These are phyloP conservation scores for Bonia amplexicaulis DNA, from an alignment of 176 grass and related monocot species.

Conservation along the genomic window DNA sequence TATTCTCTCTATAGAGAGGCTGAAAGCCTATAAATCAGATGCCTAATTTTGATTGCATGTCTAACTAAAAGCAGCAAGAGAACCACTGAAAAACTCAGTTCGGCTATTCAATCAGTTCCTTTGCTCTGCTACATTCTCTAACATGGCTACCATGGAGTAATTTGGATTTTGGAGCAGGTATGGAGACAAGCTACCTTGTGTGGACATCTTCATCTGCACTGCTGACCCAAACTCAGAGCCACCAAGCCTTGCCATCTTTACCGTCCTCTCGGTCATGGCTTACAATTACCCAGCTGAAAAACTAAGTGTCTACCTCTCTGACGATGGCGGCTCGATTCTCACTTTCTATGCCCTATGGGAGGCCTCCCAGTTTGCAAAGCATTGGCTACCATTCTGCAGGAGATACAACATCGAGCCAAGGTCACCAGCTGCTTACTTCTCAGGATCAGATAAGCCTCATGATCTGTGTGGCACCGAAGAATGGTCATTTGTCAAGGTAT, in stretches of 20 bases:
- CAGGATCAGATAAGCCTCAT: neutral
- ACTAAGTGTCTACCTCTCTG: conserved; percentile 42
- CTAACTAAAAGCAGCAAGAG: neutral
- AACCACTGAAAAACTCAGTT: neutral
- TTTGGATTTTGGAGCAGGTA: conserved; percentile 11
- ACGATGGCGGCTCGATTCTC: conserved; percentile 42
- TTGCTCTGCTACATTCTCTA: neutral
- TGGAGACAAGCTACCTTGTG: conserved; percentile 26
- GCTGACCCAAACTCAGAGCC: conserved; percentile 32
- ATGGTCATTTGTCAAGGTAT: conserved; percentile 26
- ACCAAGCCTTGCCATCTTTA: conserved; percentile 36
- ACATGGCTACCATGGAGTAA: neutral
- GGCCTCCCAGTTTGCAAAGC: conserved; percentile 36
- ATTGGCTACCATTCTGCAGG: conserved; percentile 47
- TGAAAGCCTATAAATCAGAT: neutral
- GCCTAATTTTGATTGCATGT: neutral
- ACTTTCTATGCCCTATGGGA: conserved; percentile 50
- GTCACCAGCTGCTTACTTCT: conserved; percentile 42
- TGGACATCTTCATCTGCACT: conserved; percentile 55
- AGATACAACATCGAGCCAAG: conserved; percentile 36
- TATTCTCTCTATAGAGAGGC: neutral
- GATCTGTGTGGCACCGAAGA: neutral
- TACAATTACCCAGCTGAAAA: conserved; percentile 44
- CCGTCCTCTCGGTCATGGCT: conserved; percentile 40
- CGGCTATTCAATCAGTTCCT: neutral